These are phyloP conservation scores for Boletus pseudo-olivaceus DNA, from an alignment of 768 basidiomycete species.

Conservation along the genomic window DNA sequence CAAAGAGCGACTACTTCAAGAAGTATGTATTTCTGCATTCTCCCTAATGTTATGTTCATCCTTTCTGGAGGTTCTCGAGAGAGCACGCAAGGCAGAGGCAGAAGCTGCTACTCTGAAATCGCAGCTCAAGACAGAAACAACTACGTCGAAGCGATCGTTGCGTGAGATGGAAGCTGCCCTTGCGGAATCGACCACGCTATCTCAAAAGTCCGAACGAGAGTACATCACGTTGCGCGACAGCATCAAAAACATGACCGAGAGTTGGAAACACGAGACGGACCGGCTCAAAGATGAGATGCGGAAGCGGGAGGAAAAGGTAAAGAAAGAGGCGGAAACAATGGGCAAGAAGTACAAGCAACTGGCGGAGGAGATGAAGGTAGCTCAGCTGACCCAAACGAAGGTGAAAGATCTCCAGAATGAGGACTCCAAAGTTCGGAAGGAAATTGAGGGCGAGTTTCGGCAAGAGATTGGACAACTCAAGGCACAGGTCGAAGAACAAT, in stretches of 20 bases:
- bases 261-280: slow-evolving; percentile 73
- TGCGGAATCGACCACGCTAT: slow-evolving; percentile 69
- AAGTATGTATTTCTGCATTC: slow-evolving; percentile 44
- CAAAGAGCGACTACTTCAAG: slow-evolving; percentile 84
- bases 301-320: slow-evolving; percentile 66
- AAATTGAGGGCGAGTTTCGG: slow-evolving; percentile 60
- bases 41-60: not conserved
- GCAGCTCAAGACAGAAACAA: slow-evolving; percentile 71
- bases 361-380: slow-evolving; percentile 57
- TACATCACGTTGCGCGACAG: slow-evolving; percentile 77
- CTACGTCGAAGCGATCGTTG: slow-evolving; percentile 67
- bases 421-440: slow-evolving; percentile 45
- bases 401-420: slow-evolving; percentile 51
- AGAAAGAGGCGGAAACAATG: slow-evolving; percentile 61
- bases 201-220: slow-evolving; percentile 79
- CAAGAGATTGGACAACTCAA: slow-evolving; percentile 55
- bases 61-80: slow-evolving; percentile 60
- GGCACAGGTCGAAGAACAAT: slow-evolving; percentile 50
- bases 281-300: slow-evolving; percentile 70
- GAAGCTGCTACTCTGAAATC: slow-evolving; percentile 65
- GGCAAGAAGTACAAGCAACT: slow-evolving; percentile 68
- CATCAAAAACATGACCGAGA: slow-evolving; percentile 65
- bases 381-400: slow-evolving; percentile 43
- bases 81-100: slow-evolving; percentile 82
- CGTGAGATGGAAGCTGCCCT: slow-evolving; percentile 79